Percentiles rank a stretch among this genome's conserved stretches.
Evolutionary conservation across 305 asterid genomes (phyloP).

Genomic region (Fraxinus angustifolia): DNA sequence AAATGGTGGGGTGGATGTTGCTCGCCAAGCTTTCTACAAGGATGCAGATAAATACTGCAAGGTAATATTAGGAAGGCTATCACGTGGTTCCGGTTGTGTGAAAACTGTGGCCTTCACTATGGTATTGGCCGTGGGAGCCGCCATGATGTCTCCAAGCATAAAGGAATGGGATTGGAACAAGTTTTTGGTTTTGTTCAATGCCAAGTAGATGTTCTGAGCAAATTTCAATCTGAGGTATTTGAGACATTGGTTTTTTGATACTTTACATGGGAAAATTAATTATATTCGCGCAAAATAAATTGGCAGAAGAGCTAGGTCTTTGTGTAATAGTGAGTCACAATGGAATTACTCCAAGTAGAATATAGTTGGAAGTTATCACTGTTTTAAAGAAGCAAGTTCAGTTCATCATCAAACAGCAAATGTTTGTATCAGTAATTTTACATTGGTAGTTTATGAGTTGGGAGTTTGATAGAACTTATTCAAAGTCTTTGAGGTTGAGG

Average conservation of each 20-base stretch:
- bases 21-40: slow-evolving; percentile 37
- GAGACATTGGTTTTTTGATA: slow-evolving; percentile 19
- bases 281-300: slow-evolving; percentile 28
- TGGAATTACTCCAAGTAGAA: slow-evolving; percentile 26
- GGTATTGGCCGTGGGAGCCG: slow-evolving; percentile 53
- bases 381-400: slow-evolving; percentile 10
- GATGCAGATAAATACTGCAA: slow-evolving; percentile 72
- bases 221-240: not conserved
- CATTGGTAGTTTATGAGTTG: not conserved
- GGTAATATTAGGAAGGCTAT: slow-evolving; percentile 43
- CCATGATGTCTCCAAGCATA: slow-evolving; percentile 30
- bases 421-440: not conserved
- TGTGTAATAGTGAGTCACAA: slow-evolving; percentile 29
- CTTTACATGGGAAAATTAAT: not conserved
- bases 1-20: slow-evolving; percentile 40
- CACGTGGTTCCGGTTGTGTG: slow-evolving; percentile 48
- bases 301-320: slow-evolving; percentile 24
- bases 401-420: not conserved
- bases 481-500: slow-evolving; percentile 72
- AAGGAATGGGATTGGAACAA: slow-evolving; percentile 48
- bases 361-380: slow-evolving; percentile 7
- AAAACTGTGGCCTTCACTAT: slow-evolving; percentile 34
- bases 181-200: slow-evolving; percentile 30
- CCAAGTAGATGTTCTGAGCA: slow-evolving; percentile 22
- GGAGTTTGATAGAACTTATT: slow-evolving; percentile 17